Evolutionary conservation across 2,329 filamentous ascomycete genomes (phyloP).

Genomic region (Penicillium sp.): DNA sequence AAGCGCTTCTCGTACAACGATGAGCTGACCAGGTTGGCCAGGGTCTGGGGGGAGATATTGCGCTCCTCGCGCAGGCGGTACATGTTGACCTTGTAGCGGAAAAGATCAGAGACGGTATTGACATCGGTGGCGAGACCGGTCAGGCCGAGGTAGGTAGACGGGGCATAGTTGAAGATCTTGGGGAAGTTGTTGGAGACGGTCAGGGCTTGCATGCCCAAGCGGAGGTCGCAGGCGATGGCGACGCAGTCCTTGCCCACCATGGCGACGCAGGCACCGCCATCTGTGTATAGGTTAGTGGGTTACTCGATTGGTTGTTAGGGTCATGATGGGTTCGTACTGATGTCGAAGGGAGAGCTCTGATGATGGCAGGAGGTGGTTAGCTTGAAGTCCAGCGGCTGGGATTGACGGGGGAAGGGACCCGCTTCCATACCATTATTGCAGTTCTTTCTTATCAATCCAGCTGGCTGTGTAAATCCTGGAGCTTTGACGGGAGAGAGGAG

Average conservation of each 20-base stretch:
- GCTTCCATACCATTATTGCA: constrained; percentile 25
- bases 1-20: constrained; percentile 94
- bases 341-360: constrained; percentile 88
- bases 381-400: constrained; percentile 22
- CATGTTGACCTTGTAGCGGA: constrained; percentile 99
- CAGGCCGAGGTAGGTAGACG: constrained; percentile 87
- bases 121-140: constrained; percentile 97
- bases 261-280: constrained; percentile 91
- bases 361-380: constrained; percentile 38
- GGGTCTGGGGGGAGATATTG: constrained; percentile 87
- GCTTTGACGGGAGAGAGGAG: constrained; percentile 10
- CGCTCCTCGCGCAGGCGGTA: constrained; percentile 98
- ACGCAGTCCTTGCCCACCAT: constrained; percentile 99
- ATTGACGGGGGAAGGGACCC: constrained; percentile 12
- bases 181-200: constrained; percentile 99
- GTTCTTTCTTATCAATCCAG: constrained; percentile 18
- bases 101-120: constrained; percentile 88
- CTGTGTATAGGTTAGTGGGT: constrained; percentile 37
- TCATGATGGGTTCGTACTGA: constrained; percentile 63
- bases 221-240: constrained; percentile 97
- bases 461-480: constrained; percentile 5
- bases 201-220: constrained; percentile 91
- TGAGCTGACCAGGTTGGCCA: constrained; percentile 91
- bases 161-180: constrained; percentile 96
- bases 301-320: constrained; percentile 5